Evolutionary conservation across 306 rosid species (phyloP).

Genomic region (Echinosophora koreensis): DNA sequence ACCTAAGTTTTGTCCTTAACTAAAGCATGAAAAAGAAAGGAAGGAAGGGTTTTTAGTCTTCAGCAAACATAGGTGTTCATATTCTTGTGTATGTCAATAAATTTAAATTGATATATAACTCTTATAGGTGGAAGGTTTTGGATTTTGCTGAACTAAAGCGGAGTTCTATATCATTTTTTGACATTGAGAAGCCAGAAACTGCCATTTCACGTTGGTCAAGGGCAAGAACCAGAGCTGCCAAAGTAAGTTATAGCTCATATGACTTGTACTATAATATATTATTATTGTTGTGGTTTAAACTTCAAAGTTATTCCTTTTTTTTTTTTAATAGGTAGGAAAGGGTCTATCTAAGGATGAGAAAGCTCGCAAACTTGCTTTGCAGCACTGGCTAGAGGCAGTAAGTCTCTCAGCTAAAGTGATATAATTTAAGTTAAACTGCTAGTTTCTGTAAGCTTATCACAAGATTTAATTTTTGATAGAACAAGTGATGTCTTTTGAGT

Average conservation of each 20-base stretch:
- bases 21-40: neutral
- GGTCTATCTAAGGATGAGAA: conserved; percentile 85
- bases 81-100: conserved; percentile 2
- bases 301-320: conserved; percentile 8
- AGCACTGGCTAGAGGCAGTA: conserved; percentile 98
- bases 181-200: conserved; percentile 79
- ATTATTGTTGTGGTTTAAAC: conserved; percentile 11
- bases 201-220: conserved; percentile 89
- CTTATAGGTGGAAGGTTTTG: conserved; percentile 83
- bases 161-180: conserved; percentile 85
- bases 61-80: neutral
- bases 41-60: neutral
- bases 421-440: conserved; percentile 13
- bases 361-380: conserved; percentile 89
- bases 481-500: too few species aligned
- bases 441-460: neutral
- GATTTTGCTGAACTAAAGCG: conserved; percentile 86
- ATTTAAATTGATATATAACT: conserved; percentile 4
- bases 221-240: conserved; percentile 87
- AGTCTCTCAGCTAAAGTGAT: conserved; percentile 46
- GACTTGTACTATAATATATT: neutral
- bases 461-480: too few species aligned
- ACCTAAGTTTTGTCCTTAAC: neutral
- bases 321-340: conserved; percentile 72
- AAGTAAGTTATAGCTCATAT: conserved; percentile 49